Conservation (phyloP, 169 alveolate species). For the Plasmodium knowlesi region DNA sequence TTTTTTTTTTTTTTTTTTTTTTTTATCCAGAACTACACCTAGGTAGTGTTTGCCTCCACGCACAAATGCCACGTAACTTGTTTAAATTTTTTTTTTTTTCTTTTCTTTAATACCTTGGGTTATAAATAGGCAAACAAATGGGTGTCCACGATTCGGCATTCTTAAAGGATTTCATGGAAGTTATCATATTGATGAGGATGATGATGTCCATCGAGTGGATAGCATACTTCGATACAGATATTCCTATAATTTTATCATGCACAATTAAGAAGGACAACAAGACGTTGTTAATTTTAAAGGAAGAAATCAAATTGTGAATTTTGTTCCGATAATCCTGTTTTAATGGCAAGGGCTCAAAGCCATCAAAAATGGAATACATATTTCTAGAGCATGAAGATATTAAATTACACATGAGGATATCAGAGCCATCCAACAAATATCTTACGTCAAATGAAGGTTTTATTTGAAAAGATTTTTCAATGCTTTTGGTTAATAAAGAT, state of each 20-base stretch:
- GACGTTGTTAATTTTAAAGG: slow-evolving; percentile 76
- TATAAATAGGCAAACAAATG: slow-evolving; percentile 88
- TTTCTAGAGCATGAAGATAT: slow-evolving; percentile 72
- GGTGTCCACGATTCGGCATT: slow-evolving; percentile 93
- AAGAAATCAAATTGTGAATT: slow-evolving; percentile 75
- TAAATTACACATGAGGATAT: slow-evolving; percentile 62
- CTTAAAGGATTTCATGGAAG: slow-evolving; percentile 87
- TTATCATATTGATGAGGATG: slow-evolving; percentile 88
- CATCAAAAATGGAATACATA: slow-evolving; percentile 76
- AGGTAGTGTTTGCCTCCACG: background rate
- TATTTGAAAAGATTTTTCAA: slow-evolving; percentile 83
- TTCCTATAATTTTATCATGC: slow-evolving; percentile 80
- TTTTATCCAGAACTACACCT: background rate
- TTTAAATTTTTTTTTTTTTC: no score
- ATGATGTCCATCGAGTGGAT: slow-evolving; percentile 85
- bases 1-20: background rate
- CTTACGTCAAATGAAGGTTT: slow-evolving; percentile 82
- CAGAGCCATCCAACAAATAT: slow-evolving; percentile 82
- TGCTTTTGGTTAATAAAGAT: slow-evolving; percentile 85
- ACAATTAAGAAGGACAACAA: slow-evolving; percentile 80
- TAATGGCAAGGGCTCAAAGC: slow-evolving; percentile 84
- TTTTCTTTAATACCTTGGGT: slow-evolving; percentile 75
- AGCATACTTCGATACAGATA: slow-evolving; percentile 78
- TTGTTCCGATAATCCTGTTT: slow-evolving; percentile 78
- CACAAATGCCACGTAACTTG: background rate